These are phyloP conservation scores for Claviceps capensis DNA, from an alignment of 2,329 filamentous ascomycete species.

Conservation along the genomic window DNA sequence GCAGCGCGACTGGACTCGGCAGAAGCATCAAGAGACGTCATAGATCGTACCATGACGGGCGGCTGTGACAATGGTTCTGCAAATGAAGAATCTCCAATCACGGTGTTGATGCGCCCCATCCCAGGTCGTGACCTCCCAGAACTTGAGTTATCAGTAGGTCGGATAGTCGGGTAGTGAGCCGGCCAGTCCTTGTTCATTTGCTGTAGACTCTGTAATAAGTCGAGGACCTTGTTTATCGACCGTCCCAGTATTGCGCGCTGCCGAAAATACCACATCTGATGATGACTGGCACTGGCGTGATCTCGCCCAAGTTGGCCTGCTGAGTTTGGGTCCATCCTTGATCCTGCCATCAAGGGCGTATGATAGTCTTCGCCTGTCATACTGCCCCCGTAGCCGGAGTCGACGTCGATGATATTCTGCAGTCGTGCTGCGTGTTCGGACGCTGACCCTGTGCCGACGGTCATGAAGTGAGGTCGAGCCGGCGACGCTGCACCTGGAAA, in stretches of 20 bases:
- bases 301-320: constrained; percentile 27
- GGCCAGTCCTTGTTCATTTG: constrained; percentile 88
- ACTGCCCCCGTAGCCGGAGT: constrained; percentile 87
- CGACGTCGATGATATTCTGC: constrained; percentile 67
- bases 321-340: constrained; percentile 26
- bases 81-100: constrained; percentile 32
- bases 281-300: constrained; percentile 72
- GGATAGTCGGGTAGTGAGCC: constrained; percentile 82
- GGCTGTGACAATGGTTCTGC: constrained; percentile 27
- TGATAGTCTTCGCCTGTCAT: constrained; percentile 47
- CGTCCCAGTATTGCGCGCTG: constrained; percentile 79
- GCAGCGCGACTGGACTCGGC: constrained; percentile 62
- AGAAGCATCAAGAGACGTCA: constrained; percentile 49
- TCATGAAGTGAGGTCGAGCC: constrained; percentile 60
- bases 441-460: constrained; percentile 68
- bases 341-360: constrained; percentile 7
- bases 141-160: constrained; percentile 39
- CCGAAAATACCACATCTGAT: constrained; percentile 90
- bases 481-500: constrained; percentile 14
- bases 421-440: constrained; percentile 72
- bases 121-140: constrained; percentile 40
- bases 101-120: constrained; percentile 50
- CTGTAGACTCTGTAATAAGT: constrained; percentile 70
- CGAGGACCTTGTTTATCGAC: constrained; percentile 75
- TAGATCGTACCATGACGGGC: constrained; percentile 48